phyloP scores from a whole-genome alignment of 2,329 filamentous ascomycete genomes.

The Sporothrix sp. region DNA sequence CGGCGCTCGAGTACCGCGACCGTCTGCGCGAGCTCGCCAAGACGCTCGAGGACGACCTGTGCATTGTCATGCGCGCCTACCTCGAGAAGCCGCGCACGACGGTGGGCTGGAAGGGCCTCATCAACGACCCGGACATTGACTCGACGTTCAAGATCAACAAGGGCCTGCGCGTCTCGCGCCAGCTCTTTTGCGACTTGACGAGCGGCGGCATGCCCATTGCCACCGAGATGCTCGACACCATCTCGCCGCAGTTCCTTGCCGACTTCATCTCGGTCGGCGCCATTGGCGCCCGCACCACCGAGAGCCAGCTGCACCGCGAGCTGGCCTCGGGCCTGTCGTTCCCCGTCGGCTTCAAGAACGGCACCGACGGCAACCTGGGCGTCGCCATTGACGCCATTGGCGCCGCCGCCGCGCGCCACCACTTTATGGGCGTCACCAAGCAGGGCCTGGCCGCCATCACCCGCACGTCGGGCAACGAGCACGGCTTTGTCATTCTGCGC shows the following conservation, averaged over 20 bases:
- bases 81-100: slow-evolving; percentile 98
- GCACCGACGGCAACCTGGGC: slow-evolving; percentile 81
- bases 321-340: slow-evolving; percentile 90
- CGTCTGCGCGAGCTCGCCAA: slow-evolving; percentile 67
- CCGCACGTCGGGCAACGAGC: slow-evolving; percentile 84
- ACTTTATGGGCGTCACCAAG: slow-evolving; percentile 98
- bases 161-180: slow-evolving; percentile 80
- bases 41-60: slow-evolving; percentile 72
- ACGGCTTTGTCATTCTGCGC: slow-evolving; percentile 93
- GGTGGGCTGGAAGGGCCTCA: slow-evolving; percentile 97
- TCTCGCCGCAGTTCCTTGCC: slow-evolving; percentile 94
- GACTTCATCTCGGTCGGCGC: slow-evolving; percentile 93
- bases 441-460: slow-evolving; percentile 93
- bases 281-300: slow-evolving; percentile 91
- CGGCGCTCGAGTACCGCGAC: slow-evolving; percentile 78
- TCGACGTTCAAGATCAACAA: slow-evolving; percentile 99
- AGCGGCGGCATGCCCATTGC: slow-evolving; percentile 85
- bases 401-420: slow-evolving; percentile 72
- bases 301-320: slow-evolving; percentile 93
- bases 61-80: slow-evolving; percentile 96
- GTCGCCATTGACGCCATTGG: slow-evolving; percentile 96
- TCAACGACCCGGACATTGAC: slow-evolving; percentile 98
- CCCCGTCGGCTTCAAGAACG: slow-evolving; percentile 99
- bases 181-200: slow-evolving; percentile 89
- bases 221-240: slow-evolving; percentile 97